Percentiles rank a stretch among this genome's conserved stretches.
These are phyloP conservation scores for Trichophyton schoenleinii DNA, from an alignment of 2,329 filamentous ascomycete genomes.

Conservation along the genomic window DNA sequence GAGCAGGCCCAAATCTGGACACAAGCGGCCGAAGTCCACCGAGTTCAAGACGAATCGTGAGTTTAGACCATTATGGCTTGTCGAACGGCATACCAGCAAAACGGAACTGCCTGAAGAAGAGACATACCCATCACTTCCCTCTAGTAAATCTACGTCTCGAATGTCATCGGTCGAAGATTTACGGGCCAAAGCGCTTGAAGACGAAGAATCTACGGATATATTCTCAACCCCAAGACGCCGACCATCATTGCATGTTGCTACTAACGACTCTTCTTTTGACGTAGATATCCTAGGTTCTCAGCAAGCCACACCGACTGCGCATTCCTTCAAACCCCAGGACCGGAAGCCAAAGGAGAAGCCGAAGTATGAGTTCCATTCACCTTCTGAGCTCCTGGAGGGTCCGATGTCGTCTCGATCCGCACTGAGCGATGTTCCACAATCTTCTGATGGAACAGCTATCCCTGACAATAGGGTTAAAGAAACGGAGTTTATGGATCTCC, in stretches of 20 bases:
- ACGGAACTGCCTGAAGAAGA: slow-evolving; percentile 29
- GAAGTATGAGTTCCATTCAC: slow-evolving; percentile 37
- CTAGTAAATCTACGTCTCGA: slow-evolving; percentile 38
- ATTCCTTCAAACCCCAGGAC: slow-evolving; percentile 29
- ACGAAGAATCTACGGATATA: neutral
- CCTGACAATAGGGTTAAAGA: neutral
- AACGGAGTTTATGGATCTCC: neutral
- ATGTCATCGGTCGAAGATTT: slow-evolving; percentile 36
- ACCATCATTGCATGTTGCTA: slow-evolving; percentile 23
- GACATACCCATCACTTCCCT: slow-evolving; percentile 38
- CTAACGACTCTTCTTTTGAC: slow-evolving; percentile 23
- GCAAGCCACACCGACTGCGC: slow-evolving; percentile 57
- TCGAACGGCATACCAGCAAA: slow-evolving; percentile 49
- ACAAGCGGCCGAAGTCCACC: slow-evolving; percentile 37
- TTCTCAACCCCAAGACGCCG: slow-evolving; percentile 15
- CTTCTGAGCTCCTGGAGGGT: slow-evolving; percentile 34
- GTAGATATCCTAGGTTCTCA: slow-evolving; percentile 47
- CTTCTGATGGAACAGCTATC: slow-evolving; percentile 22
- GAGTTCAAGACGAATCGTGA: slow-evolving; percentile 48
- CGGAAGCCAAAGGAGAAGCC: slow-evolving; percentile 27
- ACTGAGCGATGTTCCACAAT: slow-evolving; percentile 19
- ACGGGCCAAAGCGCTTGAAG: slow-evolving; percentile 10
- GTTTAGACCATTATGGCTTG: slow-evolving; percentile 68
- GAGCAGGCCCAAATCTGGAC: slow-evolving; percentile 25
- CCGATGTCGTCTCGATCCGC: slow-evolving; percentile 8